phyloP scores from a whole-genome alignment of 2,329 filamentous ascomycete species.

The Aspergillus sp. region DNA sequence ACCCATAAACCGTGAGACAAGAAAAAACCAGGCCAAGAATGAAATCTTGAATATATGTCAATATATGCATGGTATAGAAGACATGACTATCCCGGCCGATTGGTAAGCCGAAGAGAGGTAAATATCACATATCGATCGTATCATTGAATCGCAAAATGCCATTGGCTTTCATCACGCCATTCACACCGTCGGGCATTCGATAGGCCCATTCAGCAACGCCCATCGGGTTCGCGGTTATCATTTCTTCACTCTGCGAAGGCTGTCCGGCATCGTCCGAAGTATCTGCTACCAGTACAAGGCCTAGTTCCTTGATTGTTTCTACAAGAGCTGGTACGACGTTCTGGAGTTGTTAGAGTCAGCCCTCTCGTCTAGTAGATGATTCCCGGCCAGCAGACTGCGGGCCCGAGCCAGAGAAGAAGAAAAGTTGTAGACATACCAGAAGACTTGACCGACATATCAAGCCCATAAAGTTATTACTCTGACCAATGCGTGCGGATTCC shows the following conservation, averaged over 20 bases:
- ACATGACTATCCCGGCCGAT: neutral
- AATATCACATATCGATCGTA: conserved; percentile 63
- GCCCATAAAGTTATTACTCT: conserved; percentile 98
- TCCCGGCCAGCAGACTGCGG: too few relatives aligned
- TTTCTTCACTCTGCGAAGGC: conserved; percentile 15
- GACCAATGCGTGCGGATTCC: conserved; percentile 85
- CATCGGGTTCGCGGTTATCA: conserved; percentile 19
- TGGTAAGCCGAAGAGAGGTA: neutral
- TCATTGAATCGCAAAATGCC: conserved; percentile 91
- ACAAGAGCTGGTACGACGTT: conserved; percentile 89
- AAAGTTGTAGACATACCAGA: conserved; percentile 54
- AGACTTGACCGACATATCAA: conserved; percentile 82
- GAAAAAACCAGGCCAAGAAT: neutral
- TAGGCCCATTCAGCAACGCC: conserved; percentile 35
- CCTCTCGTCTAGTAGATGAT: neutral
- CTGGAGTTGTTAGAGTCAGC: conserved; percentile 41
- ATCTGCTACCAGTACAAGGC: conserved; percentile 85
- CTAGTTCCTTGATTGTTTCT: conserved; percentile 89
- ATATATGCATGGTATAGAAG: neutral
- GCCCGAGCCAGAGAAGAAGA: neutral
- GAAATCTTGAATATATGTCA: conserved; percentile 7
- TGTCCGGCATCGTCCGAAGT: conserved; percentile 55
- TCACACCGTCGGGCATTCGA: conserved; percentile 69
- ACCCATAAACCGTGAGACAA: neutral
- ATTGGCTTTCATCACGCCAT: conserved; percentile 77